Evolutionary conservation across 31 red algal genomes (phyloP).

Genomic region (Odonthalia washingtoniensis): DNA sequence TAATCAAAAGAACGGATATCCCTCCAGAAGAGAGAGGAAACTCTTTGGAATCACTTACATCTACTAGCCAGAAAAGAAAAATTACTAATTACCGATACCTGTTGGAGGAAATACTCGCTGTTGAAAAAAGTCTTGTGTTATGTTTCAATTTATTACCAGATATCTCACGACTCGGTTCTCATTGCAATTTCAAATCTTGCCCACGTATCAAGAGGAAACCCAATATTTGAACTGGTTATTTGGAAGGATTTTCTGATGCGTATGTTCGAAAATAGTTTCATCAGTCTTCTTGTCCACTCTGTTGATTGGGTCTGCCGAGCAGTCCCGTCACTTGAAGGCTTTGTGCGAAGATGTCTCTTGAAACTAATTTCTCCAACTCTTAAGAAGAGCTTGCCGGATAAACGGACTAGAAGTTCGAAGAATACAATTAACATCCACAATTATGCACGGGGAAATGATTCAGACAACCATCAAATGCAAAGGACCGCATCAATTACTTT

Average conservation of each 20-base stretch:
- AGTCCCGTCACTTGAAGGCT: conserved; percentile 27
- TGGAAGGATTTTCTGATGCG: conserved; percentile 33
- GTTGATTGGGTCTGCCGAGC: conserved; percentile 49
- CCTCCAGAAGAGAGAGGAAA: conserved; percentile 58
- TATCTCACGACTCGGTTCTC: conserved; percentile 43
- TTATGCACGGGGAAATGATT: too few species aligned
- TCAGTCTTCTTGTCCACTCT: conserved; percentile 43
- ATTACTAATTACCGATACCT: too few species aligned
- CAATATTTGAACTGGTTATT: conserved; percentile 49
- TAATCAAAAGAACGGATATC: conserved; percentile 50
- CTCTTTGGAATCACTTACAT: conserved; percentile 75
- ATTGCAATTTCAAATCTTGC: conserved; percentile 55
- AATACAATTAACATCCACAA: too few species aligned
- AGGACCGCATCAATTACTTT: too few species aligned
- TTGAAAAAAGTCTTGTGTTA: too few species aligned
- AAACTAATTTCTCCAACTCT: conserved; percentile 66
- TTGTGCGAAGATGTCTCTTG: conserved; percentile 46
- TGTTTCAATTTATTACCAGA: not conserved
- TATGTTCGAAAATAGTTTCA: conserved; percentile 61
- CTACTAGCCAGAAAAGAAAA: too few species aligned
- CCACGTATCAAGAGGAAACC: conserved; percentile 46
- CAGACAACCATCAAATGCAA: too few species aligned
- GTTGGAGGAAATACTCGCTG: too few species aligned
- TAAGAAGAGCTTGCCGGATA: too few species aligned
- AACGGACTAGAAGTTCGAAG: too few species aligned